Evolutionary conservation across 2,329 filamentous ascomycete species (phyloP).

Genomic region (Cladosporium sp.): DNA sequence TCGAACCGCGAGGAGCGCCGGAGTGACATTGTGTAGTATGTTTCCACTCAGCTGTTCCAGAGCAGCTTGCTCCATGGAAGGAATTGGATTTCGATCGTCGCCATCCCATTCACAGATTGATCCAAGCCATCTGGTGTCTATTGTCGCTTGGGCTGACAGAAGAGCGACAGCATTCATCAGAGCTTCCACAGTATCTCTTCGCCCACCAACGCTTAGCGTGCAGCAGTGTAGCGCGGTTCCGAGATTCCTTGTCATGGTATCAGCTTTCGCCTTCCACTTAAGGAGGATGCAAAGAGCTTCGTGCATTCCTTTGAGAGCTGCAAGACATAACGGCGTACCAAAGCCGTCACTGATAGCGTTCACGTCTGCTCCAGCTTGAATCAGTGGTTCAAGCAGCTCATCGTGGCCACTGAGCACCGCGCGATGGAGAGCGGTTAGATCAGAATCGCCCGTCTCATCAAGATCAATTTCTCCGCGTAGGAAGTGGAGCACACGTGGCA

Average conservation of each 20-base stretch:
- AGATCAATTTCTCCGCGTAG: constrained; percentile 8
- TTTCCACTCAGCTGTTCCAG: neutral
- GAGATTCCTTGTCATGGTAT: neutral
- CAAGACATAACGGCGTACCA: constrained; percentile 14
- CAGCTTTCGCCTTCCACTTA: neutral
- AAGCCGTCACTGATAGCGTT: constrained; percentile 11
- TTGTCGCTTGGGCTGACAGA: neutral
- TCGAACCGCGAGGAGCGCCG: neutral
- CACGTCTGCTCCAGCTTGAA: constrained; percentile 7
- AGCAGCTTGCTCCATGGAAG: neutral
- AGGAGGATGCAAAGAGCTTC: constrained; percentile 7
- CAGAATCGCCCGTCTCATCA: neutral
- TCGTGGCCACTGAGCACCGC: constrained; percentile 13
- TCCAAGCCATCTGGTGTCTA: neutral
- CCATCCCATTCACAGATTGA: neutral
- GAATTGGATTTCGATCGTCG: neutral
- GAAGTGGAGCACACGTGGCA: constrained; percentile 4
- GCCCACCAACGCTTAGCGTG: neutral
- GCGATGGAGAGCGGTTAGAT: constrained; percentile 13
- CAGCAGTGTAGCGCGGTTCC: neutral
- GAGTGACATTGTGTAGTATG: neutral
- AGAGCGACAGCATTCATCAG: neutral
- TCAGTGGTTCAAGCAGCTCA: constrained; percentile 2
- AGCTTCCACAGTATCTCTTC: neutral
- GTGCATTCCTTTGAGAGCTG: constrained; percentile 5